Conservation (phyloP, 2,329 filamentous ascomycete genomes). For the Beauveria scarabaeidicola region DNA sequence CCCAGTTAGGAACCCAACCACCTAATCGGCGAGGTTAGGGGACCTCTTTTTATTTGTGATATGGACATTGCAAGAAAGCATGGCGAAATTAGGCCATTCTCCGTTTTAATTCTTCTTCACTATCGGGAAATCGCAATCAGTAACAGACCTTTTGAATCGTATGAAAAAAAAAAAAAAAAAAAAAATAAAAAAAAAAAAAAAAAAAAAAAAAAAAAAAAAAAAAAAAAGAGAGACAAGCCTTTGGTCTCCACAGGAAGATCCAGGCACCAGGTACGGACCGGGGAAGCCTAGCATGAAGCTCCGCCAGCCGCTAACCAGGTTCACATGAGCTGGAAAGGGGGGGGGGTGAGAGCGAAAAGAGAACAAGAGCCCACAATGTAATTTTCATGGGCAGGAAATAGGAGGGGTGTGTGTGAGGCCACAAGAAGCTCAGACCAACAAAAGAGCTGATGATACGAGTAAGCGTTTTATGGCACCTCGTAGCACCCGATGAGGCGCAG, state of each 20-base stretch:
- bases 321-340: background rate
- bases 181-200: background rate
- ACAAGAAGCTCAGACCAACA: constrained; percentile 10
- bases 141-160: background rate
- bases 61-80: background rate
- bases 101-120: background rate
- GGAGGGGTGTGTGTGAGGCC: background rate
- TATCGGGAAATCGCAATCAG: constrained; percentile 4
- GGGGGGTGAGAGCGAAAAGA: background rate
- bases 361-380: background rate
- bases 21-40: background rate
- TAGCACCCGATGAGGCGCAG: background rate
- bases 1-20: background rate
- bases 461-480: background rate
- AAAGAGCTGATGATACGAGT: background rate
- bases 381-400: background rate
- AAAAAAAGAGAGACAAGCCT: background rate
- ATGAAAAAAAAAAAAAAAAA: background rate
- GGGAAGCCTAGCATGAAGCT: background rate
- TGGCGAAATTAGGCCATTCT: background rate
- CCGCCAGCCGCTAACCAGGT: background rate
- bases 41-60: background rate
- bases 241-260: background rate
- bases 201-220: background rate
- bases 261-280: constrained; percentile 10